These are phyloP conservation scores for Wickerhamomyces hampshirensis DNA, from an alignment of 805 yeast genomes.

Conservation along the genomic window DNA sequence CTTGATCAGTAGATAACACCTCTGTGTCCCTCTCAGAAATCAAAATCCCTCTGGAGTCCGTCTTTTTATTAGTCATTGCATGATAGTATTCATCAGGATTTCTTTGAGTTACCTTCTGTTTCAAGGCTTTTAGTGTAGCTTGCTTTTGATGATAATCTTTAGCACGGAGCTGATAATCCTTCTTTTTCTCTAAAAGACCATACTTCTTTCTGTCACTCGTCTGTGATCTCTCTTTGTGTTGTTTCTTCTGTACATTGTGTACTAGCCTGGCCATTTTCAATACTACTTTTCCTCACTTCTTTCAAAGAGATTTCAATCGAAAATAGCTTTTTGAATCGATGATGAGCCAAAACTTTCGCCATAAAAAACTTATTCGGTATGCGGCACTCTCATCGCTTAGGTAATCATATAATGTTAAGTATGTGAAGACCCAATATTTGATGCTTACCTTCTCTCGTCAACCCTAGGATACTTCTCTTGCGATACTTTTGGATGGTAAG, in stretches of 20 bases:
- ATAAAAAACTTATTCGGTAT: too few species aligned
- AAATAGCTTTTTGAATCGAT: too few species aligned
- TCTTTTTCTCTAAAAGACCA: conserved; percentile 92
- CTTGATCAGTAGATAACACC: conserved; percentile 64
- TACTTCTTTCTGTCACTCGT: conserved; percentile 63
- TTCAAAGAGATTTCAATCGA: too few species aligned
- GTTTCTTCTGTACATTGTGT: conserved; percentile 92
- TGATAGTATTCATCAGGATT: conserved; percentile 97
- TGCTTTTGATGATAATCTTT: conserved; percentile 56
- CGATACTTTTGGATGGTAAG: too few species aligned
- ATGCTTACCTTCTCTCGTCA: too few species aligned
- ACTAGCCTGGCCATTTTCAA: conserved; percentile 65
- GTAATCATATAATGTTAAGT: too few species aligned
- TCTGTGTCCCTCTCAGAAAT: conserved; percentile 62
- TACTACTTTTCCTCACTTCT: too few species aligned
- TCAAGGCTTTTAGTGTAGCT: conserved; percentile 59
- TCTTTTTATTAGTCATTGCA: conserved; percentile 72
- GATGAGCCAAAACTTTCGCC: too few species aligned
- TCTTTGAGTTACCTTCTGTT: conserved; percentile 63
- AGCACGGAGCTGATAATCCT: conserved; percentile 74
- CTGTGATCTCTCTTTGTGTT: conserved; percentile 92
- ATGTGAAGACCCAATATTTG: too few species aligned
- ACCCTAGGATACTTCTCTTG: too few species aligned
- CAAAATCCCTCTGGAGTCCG: conserved; percentile 68
- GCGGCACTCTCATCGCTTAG: too few species aligned